phyloP scores from a whole-genome alignment of 805 yeast species.

The Metschnikowia anglica region DNA sequence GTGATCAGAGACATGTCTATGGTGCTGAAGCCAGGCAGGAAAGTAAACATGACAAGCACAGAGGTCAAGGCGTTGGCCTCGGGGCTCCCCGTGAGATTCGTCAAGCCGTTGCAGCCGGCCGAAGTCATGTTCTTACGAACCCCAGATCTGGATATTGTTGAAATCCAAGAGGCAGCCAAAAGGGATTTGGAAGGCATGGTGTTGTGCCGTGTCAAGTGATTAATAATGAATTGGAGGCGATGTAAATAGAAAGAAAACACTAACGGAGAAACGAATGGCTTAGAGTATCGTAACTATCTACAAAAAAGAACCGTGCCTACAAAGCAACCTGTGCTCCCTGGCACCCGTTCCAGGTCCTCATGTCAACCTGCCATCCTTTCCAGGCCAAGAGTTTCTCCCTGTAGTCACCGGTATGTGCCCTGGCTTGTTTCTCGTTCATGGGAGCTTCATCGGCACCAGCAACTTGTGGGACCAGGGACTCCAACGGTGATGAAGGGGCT shows the following conservation, averaged over 20 bases:
- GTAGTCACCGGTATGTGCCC: constrained; percentile 45
- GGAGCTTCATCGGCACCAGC: background rate
- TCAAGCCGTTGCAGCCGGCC: constrained; percentile 84
- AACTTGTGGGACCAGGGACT: background rate
- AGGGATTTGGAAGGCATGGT: constrained; percentile 73
- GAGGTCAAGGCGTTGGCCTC: constrained; percentile 73
- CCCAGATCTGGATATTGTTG: constrained; percentile 51
- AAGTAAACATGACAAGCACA: constrained; percentile 57
- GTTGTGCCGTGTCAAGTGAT: constrained; percentile 68
- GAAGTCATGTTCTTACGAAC: constrained; percentile 75
- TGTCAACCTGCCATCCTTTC: constrained; percentile 85
- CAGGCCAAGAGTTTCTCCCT: constrained; percentile 63
- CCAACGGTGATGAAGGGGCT: constrained; percentile 24
- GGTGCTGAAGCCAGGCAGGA: constrained; percentile 82
- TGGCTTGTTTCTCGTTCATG: background rate
- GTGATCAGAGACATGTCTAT: constrained; percentile 71
- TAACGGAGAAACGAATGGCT: background rate
- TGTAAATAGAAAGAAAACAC: constrained; percentile 5
- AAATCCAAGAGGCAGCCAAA: constrained; percentile 82
- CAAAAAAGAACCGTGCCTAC: background rate
- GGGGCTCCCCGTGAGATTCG: constrained; percentile 72
- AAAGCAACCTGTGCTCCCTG: constrained; percentile 41
- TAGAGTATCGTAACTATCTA: background rate
- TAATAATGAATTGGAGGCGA: background rate
- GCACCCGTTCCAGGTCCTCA: constrained; percentile 75